Percentiles rank a stretch among this genome's conserved stretches.
Conservation (phyloP, 306 rosid species). For the Senna tora region DNA sequence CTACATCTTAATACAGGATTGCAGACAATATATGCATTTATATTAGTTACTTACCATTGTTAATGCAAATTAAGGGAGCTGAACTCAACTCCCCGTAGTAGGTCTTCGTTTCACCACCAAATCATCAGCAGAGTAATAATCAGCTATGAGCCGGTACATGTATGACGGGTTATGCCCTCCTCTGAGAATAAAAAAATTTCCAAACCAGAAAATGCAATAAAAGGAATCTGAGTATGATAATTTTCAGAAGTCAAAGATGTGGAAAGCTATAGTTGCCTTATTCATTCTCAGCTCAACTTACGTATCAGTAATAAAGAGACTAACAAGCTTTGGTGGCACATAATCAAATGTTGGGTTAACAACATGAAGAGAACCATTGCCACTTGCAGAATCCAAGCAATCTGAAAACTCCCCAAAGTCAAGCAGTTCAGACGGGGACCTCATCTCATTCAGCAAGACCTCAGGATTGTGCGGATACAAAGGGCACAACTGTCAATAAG, state of each 20-base stretch:
- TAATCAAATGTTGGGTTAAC: slow-evolving; percentile 93
- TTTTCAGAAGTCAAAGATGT: slow-evolving; percentile 15
- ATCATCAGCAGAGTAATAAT: slow-evolving; percentile 95
- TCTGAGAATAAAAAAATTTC: slow-evolving; percentile 52
- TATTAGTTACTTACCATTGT: slow-evolving; percentile 42
- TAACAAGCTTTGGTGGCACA: slow-evolving; percentile 92
- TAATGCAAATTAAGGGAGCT: slow-evolving; percentile 39
- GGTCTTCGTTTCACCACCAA: slow-evolving; percentile 76
- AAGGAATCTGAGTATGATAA: slow-evolving; percentile 21
- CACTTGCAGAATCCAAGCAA: slow-evolving; percentile 82
- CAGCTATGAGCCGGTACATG: slow-evolving; percentile 95
- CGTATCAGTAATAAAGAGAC: slow-evolving; percentile 95
- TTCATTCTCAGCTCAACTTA: slow-evolving; percentile 54
- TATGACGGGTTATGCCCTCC: slow-evolving; percentile 98
- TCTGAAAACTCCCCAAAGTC: slow-evolving; percentile 98
- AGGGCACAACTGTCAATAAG: slow-evolving; percentile 79
- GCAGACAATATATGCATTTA: not conserved
- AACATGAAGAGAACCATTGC: slow-evolving; percentile 73
- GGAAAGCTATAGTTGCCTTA: not conserved
- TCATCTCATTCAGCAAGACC: slow-evolving; percentile 81
- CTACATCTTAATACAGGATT: slow-evolving; percentile 6
- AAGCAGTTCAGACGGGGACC: slow-evolving; percentile 97
- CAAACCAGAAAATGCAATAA: slow-evolving; percentile 27
- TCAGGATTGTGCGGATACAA: slow-evolving; percentile 97
- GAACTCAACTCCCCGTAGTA: slow-evolving; percentile 55